Base-by-base conservation (phyloP, 352 stramenopile species). In the Globisporangium viniferum region DNA sequence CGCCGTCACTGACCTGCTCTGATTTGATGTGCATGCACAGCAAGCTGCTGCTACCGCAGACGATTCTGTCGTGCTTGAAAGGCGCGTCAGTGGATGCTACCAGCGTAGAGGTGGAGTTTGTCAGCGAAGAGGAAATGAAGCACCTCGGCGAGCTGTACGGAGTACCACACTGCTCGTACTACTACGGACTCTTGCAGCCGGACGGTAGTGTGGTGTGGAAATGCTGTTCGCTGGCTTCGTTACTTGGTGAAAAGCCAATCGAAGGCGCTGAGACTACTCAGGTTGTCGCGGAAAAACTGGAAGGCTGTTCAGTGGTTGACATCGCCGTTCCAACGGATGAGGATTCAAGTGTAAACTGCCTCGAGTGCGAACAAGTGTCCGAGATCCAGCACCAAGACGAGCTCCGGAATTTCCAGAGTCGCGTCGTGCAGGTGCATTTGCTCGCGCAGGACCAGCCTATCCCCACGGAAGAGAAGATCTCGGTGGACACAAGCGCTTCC, bases 381-480 rank as follows among this genome's bases (percentile, higher is more conserved):
- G 69, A 86, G 36, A 68, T 70, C 68, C 64, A 72, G 51, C 78
- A 88, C 29, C 70, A 76, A 33, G 77, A 86, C 18, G 79, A 74
- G 66, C 64, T 88, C 2, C 65, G 86, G 39, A 90, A 95, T 49
- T 95, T 95, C 59, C 76, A 80, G 29, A 78, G 84, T 41, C 70
- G 81, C 22, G 71, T 84, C 18, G 73, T 95, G 14, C 76, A 89
- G 8, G 73, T 95, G 2, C 81, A 89, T 39, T 61, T 91, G 24
- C 67, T 95, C 9, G 69, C 68, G 10, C 75, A 83, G 8, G 78
- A 92, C 39, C 78, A 93, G 39, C 59, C 73, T 18, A 74, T 92
- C 5, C 84, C 81, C 3, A 79, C 71, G 0, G 75, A 69, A 1
- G 81, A 80, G 20, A 80, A 75, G 33, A 70, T 90, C 15, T 76